A percentile compares a stretch with the other conserved stretches of the same genome.
phyloP scores from a whole-genome alignment of 2,329 filamentous ascomycete genomes.

The Aureobasidium mangrovei region DNA sequence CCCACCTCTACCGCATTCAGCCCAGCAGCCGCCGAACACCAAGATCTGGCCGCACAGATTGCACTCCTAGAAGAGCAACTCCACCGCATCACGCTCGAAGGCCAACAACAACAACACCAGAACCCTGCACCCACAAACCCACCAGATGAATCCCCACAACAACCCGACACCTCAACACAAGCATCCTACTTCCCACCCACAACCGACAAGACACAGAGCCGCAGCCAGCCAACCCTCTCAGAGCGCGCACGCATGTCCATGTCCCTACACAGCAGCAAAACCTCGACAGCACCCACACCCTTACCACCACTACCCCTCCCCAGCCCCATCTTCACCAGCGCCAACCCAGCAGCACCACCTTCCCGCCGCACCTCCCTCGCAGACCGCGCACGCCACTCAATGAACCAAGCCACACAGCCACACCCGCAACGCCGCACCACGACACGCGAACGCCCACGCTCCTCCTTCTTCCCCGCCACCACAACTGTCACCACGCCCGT shows the following conservation, averaged over 20 bases:
- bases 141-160: not conserved
- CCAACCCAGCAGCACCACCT: not conserved
- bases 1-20: not conserved
- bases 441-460: slow-evolving; percentile 19
- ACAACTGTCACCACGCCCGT: slow-evolving; percentile 46
- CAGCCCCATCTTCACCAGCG: slow-evolving; percentile 18
- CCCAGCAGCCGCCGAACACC: not conserved
- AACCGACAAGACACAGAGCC: slow-evolving; percentile 16
- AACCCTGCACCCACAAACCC: not conserved
- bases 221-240: slow-evolving; percentile 31
- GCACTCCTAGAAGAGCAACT: not conserved
- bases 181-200: slow-evolving; percentile 18
- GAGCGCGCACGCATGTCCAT: slow-evolving; percentile 42
- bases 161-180: not conserved
- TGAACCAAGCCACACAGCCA: slow-evolving; percentile 48
- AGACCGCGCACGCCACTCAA: slow-evolving; percentile 73
- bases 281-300: slow-evolving; percentile 10
- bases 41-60: not conserved
- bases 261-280: slow-evolving; percentile 23
- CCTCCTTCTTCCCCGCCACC: slow-evolving; percentile 40
- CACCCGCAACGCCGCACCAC: not conserved
- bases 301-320: slow-evolving; percentile 22
- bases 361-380: slow-evolving; percentile 45
- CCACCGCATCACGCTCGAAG: not conserved
- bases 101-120: not conserved